Evolutionary conservation across 2,329 filamentous ascomycete genomes (phyloP).

Genomic region (Colletotrichum gigasporum): DNA sequence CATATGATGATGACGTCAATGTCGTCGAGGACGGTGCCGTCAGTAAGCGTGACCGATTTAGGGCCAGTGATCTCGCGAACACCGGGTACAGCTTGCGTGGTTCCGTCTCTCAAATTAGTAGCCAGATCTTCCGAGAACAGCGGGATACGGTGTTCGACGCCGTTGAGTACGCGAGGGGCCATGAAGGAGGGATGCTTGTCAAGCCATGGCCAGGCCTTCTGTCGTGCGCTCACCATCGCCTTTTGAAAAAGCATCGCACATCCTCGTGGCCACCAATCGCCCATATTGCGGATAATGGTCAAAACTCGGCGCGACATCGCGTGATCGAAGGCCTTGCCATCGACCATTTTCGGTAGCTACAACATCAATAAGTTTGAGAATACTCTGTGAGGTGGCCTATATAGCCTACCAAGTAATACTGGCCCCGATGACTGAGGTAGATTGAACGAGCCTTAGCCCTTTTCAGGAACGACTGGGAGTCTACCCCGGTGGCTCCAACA

Average conservation of each 20-base stretch:
- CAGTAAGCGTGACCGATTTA: conserved; percentile 38
- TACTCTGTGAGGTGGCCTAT: not conserved
- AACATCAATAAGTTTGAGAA: not conserved
- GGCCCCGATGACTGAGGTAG: conserved; percentile 23
- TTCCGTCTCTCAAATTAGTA: conserved; percentile 38
- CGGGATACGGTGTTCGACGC: conserved; percentile 37
- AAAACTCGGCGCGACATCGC: not conserved
- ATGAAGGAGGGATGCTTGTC: conserved; percentile 18
- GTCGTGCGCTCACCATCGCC: not conserved
- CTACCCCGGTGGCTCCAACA: conserved; percentile 80
- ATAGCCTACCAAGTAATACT: conserved; percentile 16
- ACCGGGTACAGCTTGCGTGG: conserved; percentile 38
- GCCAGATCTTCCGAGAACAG: conserved; percentile 41
- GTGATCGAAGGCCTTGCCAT: conserved; percentile 26
- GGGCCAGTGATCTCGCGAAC: conserved; percentile 41
- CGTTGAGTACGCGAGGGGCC: not conserved
- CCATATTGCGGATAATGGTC: conserved; percentile 10
- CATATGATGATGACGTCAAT: conserved; percentile 45
- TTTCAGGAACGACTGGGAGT: conserved; percentile 49
- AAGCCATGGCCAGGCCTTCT: conserved; percentile 23
- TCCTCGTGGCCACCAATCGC: not conserved
- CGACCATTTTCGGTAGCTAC: conserved; percentile 11
- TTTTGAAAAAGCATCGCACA: conserved; percentile 1
- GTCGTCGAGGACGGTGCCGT: conserved; percentile 42
- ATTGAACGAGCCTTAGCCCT: conserved; percentile 24